Conservation (phyloP, 768 basidiomycete species). For the Boletus subcaerulescens region DNA sequence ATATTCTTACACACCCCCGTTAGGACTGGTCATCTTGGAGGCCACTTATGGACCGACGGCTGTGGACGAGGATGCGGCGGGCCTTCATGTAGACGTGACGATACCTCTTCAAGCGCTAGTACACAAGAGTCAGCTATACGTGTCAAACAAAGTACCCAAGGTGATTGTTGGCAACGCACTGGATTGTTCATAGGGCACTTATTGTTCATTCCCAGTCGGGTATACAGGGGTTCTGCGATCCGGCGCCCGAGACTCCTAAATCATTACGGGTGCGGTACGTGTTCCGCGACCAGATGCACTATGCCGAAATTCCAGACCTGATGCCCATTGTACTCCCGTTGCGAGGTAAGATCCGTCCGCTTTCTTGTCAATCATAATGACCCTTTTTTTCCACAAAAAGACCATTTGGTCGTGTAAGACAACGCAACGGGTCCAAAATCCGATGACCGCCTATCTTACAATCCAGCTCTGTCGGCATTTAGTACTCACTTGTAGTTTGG, state of each 20-base stretch:
- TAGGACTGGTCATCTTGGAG: conserved; percentile 75
- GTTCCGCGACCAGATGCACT: conserved; percentile 72
- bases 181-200: background rate
- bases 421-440: background rate
- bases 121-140: conserved; percentile 70
- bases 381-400: conserved; percentile 13
- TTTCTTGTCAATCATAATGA: conserved; percentile 1
- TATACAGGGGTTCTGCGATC: conserved; percentile 88
- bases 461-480: background rate
- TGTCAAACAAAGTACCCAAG: conserved; percentile 75
- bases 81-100: conserved; percentile 72
- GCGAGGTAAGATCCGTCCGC: conserved; percentile 51
- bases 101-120: conserved; percentile 81
- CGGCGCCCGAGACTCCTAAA: conserved; percentile 71
- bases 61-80: conserved; percentile 47
- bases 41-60: conserved; percentile 68
- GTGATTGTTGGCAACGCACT: conserved; percentile 33
- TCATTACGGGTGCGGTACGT: conserved; percentile 68
- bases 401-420: conserved; percentile 28
- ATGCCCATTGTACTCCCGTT: conserved; percentile 69
- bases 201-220: conserved; percentile 44
- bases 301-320: conserved; percentile 73
- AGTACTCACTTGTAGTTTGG: background rate
- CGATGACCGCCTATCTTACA: conserved; percentile 1
- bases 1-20: conserved; percentile 15